Conservation (phyloP, 2,329 filamentous ascomycete genomes). For the Daldinia sp. region DNA sequence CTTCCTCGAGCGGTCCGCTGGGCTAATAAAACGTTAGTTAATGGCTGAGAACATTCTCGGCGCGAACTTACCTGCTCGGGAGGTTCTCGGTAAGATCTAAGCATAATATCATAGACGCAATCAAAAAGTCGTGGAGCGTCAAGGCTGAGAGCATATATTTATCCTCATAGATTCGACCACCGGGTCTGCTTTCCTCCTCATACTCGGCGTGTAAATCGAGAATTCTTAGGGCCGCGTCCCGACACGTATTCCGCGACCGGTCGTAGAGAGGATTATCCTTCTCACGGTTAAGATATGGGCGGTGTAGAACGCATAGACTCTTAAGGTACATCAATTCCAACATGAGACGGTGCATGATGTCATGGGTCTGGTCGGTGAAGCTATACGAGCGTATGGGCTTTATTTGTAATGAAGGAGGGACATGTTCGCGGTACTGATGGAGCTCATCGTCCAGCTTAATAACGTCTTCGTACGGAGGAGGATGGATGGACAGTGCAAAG, state of each 20-base stretch:
- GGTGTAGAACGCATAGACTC: conserved; percentile 59
- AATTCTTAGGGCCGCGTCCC: conserved; percentile 55
- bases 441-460: conserved; percentile 53
- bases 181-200: conserved; percentile 55
- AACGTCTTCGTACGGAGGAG: conserved; percentile 50
- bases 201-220: conserved; percentile 58
- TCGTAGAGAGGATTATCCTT: conserved; percentile 51
- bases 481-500: conserved; percentile 50
- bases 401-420: conserved; percentile 53
- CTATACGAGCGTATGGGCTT: conserved; percentile 53
- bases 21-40: conserved; percentile 35
- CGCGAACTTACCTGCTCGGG: conserved; percentile 48
- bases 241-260: conserved; percentile 52
- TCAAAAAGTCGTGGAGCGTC: conserved; percentile 64
- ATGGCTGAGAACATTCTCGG: background rate
- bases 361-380: conserved; percentile 54
- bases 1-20: conserved; percentile 48
- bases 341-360: conserved; percentile 59
- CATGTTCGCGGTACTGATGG: conserved; percentile 47
- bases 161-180: conserved; percentile 61
- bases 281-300: conserved; percentile 54
- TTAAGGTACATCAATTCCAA: conserved; percentile 59
- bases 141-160: conserved; percentile 62
- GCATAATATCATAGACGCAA: conserved; percentile 68
- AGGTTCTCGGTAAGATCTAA: conserved; percentile 56